Evolutionary conservation across 176 grass and related monocot genomes (phyloP).

Genomic region (Oryza punctata): DNA sequence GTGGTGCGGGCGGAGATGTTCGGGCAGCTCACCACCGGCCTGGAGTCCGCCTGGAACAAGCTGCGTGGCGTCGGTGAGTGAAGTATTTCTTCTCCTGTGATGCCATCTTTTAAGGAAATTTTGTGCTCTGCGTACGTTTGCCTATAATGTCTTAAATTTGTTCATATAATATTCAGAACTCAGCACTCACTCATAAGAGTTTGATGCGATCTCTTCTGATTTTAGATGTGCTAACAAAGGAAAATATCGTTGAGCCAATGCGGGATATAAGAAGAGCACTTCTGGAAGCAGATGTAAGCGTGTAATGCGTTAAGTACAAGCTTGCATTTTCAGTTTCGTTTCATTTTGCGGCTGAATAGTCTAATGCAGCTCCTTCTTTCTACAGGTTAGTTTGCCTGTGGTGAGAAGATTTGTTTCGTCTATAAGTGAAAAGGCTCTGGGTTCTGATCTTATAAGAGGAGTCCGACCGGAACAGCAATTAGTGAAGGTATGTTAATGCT

Average conservation of each 20-base stretch:
- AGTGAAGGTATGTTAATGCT: constrained; percentile 66
- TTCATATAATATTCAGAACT: too few relatives aligned
- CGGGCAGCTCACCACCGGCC: constrained; percentile 86
- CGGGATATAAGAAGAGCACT: constrained; percentile 91
- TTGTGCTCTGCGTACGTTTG: too few relatives aligned
- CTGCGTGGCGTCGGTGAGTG: constrained; percentile 78
- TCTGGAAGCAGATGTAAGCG: constrained; percentile 85
- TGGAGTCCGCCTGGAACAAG: constrained; percentile 99
- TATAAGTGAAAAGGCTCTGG: constrained; percentile 73
- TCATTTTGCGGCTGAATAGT: background rate
- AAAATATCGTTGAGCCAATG: constrained; percentile 84
- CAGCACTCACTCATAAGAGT: background rate
- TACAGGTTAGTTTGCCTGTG: constrained; percentile 90
- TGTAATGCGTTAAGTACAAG: background rate
- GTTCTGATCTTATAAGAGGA: constrained; percentile 67
- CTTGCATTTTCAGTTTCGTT: background rate
- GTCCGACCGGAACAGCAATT: constrained; percentile 91
- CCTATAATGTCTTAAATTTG: too few relatives aligned
- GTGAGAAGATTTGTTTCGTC: constrained; percentile 82
- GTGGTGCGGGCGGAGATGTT: constrained; percentile 93
- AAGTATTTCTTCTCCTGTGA: too few relatives aligned
- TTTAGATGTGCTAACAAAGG: constrained; percentile 81
- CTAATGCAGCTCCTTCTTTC: constrained; percentile 30
- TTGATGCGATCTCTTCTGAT: constrained; percentile 27
- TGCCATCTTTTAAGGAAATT: too few relatives aligned